These are phyloP conservation scores for Takakia lepidozioides DNA, from an alignment of 225 moss, liverwort and hornwort genomes.

Conservation along the genomic window DNA sequence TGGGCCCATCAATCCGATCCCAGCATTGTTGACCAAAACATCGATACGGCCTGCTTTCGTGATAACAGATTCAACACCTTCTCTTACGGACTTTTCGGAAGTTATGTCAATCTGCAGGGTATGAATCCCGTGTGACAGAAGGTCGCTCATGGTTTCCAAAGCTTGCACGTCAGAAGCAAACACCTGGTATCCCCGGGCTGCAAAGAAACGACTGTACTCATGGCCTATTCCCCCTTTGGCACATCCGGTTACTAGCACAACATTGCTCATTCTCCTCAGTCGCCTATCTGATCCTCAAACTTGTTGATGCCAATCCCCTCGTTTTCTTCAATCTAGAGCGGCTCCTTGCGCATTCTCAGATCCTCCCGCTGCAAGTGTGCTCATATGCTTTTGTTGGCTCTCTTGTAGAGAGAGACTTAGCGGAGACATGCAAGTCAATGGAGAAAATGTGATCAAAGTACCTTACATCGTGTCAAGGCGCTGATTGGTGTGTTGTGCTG, in stretches of 20 bases:
- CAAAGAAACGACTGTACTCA: slow-evolving; percentile 6
- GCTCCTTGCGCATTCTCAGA: too few species aligned
- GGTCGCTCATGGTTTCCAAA: slow-evolving; percentile 7
- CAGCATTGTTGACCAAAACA: slow-evolving; percentile 13
- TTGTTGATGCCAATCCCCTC: too few species aligned
- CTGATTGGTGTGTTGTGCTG: too few species aligned
- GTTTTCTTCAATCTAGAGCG: too few species aligned
- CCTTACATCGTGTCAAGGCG: too few species aligned
- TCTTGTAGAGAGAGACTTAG: too few species aligned
- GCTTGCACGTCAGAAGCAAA: slow-evolving; percentile 6
- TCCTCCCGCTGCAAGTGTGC: too few species aligned
- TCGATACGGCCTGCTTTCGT: slow-evolving; percentile 4
- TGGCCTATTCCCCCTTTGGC: slow-evolving; percentile 10
- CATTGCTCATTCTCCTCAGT: too few species aligned
- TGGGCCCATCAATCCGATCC: slow-evolving; percentile 5
- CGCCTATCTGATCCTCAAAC: too few species aligned
- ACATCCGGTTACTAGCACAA: slow-evolving; percentile 9
- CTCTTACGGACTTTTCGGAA: background rate
- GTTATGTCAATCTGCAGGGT: slow-evolving; percentile 5
- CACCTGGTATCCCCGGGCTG: slow-evolving; percentile 1
- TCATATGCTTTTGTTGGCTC: too few species aligned
- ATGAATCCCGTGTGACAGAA: slow-evolving; percentile 1
- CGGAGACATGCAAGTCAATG: too few species aligned
- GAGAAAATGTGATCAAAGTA: too few species aligned
- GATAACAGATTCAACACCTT: slow-evolving; percentile 1